Evolutionary conservation across 352 stramenopile genomes (phyloP), one percentile per base, ranked within the genome.

Genomic region (Phytophthora litchii): DNA sequence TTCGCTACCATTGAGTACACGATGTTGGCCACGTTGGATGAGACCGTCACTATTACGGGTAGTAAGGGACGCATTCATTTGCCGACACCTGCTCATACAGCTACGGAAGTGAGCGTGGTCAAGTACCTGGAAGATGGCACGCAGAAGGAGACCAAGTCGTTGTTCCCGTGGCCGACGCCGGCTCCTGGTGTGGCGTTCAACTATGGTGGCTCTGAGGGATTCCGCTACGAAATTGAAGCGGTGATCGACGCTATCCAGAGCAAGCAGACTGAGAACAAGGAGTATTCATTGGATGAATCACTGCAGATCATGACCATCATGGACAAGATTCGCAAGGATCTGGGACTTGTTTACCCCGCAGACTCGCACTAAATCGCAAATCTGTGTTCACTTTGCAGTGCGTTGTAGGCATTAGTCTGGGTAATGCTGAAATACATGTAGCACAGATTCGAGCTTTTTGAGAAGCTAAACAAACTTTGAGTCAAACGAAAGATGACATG

Each of bases 1-100:
- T 84, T 88, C 63, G 68, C 72, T 40, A 76, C 80, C 11, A 61
- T 86, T 14, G 64, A 82, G 64, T 88, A 96, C 72, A 67, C 82
- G 64, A 76, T 74, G 56, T 50, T 90, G n/a, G 83, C 81, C 3
- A 67, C 83, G 45, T 76, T 90, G 49, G 61, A 67, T 23, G 86
- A 95, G 69, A 80, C 72, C 4, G 75, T 89, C 20, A 86, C 70
- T 10, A 91, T 94, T 47, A 60, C 87, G 13, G 88, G 88, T 14
- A 77, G 59, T 13, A 82, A 86, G 25, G 88, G 86, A 32, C 74
- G 73, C 12, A 78, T 96, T 37, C 54, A 74, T 53, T 64, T 96
- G 16, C 58, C 76, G 1, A 51, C 29, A 8, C 65, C 82, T 4
- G 75, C 72, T 3, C 84, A 96, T 36, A 60, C 64, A 1, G 71